Percentiles rank a stretch among this genome's conserved stretches.
phyloP scores from a whole-genome alignment of 2,329 filamentous ascomycete species.

The Penicillium sp. region DNA sequence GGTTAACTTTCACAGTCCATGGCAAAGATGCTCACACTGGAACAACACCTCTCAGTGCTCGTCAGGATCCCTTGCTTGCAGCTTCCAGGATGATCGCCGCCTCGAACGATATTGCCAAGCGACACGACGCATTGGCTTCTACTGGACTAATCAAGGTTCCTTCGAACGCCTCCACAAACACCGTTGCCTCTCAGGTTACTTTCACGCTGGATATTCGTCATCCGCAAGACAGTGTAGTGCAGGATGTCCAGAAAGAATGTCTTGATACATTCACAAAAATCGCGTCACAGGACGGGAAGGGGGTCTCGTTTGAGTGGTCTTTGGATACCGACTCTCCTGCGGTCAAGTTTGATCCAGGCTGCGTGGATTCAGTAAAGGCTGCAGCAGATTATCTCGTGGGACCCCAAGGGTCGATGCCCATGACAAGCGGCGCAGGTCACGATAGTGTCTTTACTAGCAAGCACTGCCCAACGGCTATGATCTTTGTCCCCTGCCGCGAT shows the following conservation, averaged over 20 bases:
- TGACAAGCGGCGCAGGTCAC: constrained; percentile 60
- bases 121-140: constrained; percentile 57
- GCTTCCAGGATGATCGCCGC: constrained; percentile 63
- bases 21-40: constrained; percentile 68
- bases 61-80: constrained; percentile 63
- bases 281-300: constrained; percentile 53
- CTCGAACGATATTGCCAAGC: constrained; percentile 58
- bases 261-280: constrained; percentile 55
- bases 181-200: constrained; percentile 60
- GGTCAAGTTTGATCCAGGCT: constrained; percentile 60
- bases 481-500: constrained; percentile 59
- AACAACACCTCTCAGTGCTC: constrained; percentile 61
- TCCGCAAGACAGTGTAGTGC: constrained; percentile 53
- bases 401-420: constrained; percentile 43
- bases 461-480: constrained; percentile 58
- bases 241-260: constrained; percentile 54
- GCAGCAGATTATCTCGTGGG: constrained; percentile 56
- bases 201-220: constrained; percentile 67
- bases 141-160: constrained; percentile 63
- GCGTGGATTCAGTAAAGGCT: constrained; percentile 58
- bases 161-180: constrained; percentile 63
- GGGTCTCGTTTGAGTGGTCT: constrained; percentile 52
- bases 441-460: constrained; percentile 58
- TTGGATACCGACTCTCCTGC: constrained; percentile 58
- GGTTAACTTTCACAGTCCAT: constrained; percentile 63